Evolutionary conservation across 2,329 filamentous ascomycete genomes (phyloP).

Genomic region (Colletotrichum magnum): DNA sequence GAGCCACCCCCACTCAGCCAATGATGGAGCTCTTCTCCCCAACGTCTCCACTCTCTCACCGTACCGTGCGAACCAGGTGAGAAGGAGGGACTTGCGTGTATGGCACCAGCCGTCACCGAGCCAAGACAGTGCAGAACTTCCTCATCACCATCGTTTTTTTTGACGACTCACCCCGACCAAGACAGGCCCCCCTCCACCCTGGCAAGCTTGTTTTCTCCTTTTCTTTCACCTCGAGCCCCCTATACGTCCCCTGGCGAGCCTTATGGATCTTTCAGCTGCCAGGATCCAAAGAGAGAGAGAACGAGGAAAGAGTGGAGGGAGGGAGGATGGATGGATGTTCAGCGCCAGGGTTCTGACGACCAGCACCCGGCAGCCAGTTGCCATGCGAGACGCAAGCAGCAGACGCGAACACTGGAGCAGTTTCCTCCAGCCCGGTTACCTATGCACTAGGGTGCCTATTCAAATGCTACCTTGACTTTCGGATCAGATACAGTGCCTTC

Average conservation of each 20-base stretch:
- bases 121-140: slow-evolving; percentile 25
- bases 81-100: neutral
- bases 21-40: neutral
- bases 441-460: too few species aligned
- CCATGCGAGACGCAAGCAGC: slow-evolving; percentile 26
- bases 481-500: slow-evolving; percentile 11
- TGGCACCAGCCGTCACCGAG: slow-evolving; percentile 1
- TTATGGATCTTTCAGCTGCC: neutral
- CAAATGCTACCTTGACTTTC: slow-evolving; percentile 2
- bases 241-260: neutral
- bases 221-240: neutral
- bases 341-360: slow-evolving; percentile 4
- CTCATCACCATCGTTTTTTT: slow-evolving; percentile 14
- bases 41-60: slow-evolving; percentile 27
- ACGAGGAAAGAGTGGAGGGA: neutral
- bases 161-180: slow-evolving; percentile 16
- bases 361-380: slow-evolving; percentile 9
- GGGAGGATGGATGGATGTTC: neutral
- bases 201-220: slow-evolving; percentile 37
- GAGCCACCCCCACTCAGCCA: slow-evolving; percentile 15
- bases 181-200: slow-evolving; percentile 8
- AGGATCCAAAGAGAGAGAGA: too few species aligned
- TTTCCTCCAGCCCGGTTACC: too few species aligned
- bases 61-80: slow-evolving; percentile 28
- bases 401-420: neutral